Evolutionary conservation across 805 yeast genomes (phyloP).

Genomic region (Myxozyma lipomycoides): DNA sequence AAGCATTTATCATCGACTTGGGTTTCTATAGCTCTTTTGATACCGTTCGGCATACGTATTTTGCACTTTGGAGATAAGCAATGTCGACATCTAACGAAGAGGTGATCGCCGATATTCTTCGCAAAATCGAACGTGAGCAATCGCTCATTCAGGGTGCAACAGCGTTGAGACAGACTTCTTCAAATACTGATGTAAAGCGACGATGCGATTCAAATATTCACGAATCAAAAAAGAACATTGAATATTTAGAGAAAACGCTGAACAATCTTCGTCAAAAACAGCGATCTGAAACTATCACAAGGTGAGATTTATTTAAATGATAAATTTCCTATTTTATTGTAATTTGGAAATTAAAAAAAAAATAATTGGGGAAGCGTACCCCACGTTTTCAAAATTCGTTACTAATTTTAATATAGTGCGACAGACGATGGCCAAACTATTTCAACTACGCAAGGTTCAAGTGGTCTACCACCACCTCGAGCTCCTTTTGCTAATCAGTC

Average conservation of each 20-base stretch:
- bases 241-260: conserved; percentile 76
- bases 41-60: too few species aligned
- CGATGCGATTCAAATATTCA: conserved; percentile 85
- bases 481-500: not conserved
- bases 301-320: not conserved
- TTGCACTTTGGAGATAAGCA: too few species aligned
- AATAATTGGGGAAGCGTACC: too few species aligned
- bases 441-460: too few species aligned
- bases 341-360: too few species aligned
- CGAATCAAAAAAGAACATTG: conserved; percentile 88
- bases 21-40: too few species aligned
- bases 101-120: conserved; percentile 63
- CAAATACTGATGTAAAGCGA: conserved; percentile 78
- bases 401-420: too few species aligned
- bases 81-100: conserved; percentile 33
- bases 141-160: conserved; percentile 87
- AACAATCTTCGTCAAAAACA: conserved; percentile 50
- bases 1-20: too few species aligned
- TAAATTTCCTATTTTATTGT: too few species aligned
- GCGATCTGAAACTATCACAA: conserved; percentile 3
- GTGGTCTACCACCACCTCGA: conserved; percentile 4
- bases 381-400: too few species aligned
- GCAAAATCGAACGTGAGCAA: conserved; percentile 82
- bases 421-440: too few species aligned
- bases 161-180: conserved; percentile 70